Percentiles rank a stretch among this genome's conserved stretches.
Conservation (phyloP, 202 grass and related monocot genomes). For the Thinopyrum obtusiflorum region DNA sequence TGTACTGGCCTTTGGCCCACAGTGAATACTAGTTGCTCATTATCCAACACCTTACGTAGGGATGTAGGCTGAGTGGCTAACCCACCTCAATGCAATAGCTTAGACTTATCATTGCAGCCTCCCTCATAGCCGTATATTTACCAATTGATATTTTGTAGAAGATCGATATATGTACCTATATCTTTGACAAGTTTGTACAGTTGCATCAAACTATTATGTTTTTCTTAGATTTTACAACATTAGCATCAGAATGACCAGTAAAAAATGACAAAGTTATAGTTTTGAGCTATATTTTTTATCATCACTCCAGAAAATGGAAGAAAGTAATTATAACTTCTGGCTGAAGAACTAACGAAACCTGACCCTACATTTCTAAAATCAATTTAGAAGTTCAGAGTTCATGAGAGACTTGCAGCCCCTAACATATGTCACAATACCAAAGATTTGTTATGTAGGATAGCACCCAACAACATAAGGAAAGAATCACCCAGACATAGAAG, state of each 20-base stretch:
- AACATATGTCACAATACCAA: background rate
- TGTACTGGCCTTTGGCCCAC: too few relatives aligned
- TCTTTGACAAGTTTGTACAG: background rate
- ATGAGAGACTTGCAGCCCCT: background rate
- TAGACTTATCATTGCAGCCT: background rate
- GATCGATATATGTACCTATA: background rate
- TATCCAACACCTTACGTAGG: too few relatives aligned
- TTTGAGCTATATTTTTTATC: background rate
- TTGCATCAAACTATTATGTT: slow-evolving; percentile 4
- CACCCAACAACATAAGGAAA: slow-evolving; percentile 6
- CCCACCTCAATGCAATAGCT: background rate
- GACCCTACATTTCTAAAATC: background rate
- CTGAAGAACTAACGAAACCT: slow-evolving; percentile 1
- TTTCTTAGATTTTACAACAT: background rate
- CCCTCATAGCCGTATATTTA: background rate
- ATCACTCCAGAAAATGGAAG: background rate
- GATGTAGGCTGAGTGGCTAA: background rate
- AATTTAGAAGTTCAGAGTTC: background rate
- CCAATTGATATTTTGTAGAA: slow-evolving; percentile 4
- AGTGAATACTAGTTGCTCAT: too few relatives aligned
- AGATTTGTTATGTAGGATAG: background rate
- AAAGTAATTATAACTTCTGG: background rate
- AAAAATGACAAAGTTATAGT: background rate
- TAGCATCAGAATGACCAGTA: background rate
- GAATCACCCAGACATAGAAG: slow-evolving; percentile 3